Evolutionary conservation across 805 yeast species (phyloP).

Genomic region (Kazachstania africana): DNA sequence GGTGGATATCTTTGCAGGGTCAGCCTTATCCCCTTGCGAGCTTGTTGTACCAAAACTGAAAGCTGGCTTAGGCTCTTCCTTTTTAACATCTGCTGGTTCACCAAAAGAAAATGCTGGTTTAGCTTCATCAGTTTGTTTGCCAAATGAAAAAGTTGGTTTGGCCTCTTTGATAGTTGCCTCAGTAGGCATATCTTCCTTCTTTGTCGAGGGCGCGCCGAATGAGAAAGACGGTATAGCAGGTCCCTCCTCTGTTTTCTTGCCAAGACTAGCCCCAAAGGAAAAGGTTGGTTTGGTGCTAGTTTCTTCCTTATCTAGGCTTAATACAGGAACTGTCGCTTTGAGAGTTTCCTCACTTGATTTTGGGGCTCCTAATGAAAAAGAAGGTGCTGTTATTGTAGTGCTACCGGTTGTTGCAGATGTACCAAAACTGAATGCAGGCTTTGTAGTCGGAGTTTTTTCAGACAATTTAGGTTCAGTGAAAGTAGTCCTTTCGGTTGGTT

Average conservation of each 20-base stretch:
- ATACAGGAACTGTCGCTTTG: not conserved
- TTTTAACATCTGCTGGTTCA: not conserved
- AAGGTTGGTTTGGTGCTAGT: conserved; percentile 4
- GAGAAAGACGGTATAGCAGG: conserved; percentile 1
- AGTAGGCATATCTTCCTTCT: too few relatives aligned
- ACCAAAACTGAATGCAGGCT: conserved; percentile 9
- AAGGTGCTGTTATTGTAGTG: conserved; percentile 2
- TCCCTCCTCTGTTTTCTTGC: not conserved
- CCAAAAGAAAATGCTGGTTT: conserved; percentile 8
- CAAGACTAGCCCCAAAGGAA: conserved; percentile 4
- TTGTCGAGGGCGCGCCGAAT: too few relatives aligned
- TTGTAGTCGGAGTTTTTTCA: not conserved
- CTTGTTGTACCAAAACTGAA: not conserved
- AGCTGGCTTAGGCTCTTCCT: not conserved
- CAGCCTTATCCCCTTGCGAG: too few relatives aligned
- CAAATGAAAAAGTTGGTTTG: too few relatives aligned
- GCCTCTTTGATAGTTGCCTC: too few relatives aligned
- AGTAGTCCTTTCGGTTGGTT: too few relatives aligned
- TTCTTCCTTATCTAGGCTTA: not conserved
- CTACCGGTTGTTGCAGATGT: not conserved
- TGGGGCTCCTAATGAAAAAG: conserved; percentile 5
- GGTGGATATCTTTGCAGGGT: too few relatives aligned
- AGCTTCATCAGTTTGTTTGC: conserved; percentile 1
- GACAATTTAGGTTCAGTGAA: too few relatives aligned
- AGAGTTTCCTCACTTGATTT: not conserved